Base-by-base conservation (phyloP, 805 yeast genomes). In the Metschnikowia drakensbergensis region DNA sequence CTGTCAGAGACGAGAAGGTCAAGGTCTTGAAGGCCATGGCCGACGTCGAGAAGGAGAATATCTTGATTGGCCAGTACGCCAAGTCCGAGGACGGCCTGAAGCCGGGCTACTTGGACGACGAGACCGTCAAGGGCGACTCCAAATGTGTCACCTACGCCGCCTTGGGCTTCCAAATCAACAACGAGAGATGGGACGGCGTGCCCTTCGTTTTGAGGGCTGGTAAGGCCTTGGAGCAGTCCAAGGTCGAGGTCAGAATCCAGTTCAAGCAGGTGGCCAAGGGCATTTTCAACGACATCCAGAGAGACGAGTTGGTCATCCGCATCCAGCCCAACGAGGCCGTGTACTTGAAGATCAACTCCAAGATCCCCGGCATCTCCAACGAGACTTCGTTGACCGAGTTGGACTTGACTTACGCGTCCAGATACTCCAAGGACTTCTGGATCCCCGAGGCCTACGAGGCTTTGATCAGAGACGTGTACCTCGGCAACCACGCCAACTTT, bases 401-500 rank as follows among this genome's bases (percentile, higher is more conserved):
- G 61, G 97, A 94, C 65, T 77, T 94, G 63, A 86, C 95, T 32
- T 94, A 94, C 68, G 72, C 84, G 47, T 75, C 76, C 44, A 82
- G 97, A 64, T 94, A 86, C 74, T 72, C 76, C 27, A 74, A 86
- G 54, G 86, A 88, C 64, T 86, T 88, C 72, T 86, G 94, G 84
- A 91, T 94, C 62, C 98, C 99, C 39, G 97, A 92, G 75, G 98
- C 98, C 37, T 94, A 94, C 69, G 99, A 94, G 75, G 86, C 97
- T 1, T 81, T 94, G 59, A 88, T 94, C 60, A 82, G 95, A 69
- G 98, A 94, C 69, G 87, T 92, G 54, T 70, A 86, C 64, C 79
- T 81, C 58, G 98, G 95, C 49, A 96, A 91, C 69, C 99, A 94
- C 72, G 87, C 98, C 45, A 92, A 92, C 74, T 94, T 94, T 66